Conservation (phyloP, 352 stramenopile species). For the Phytophthora lateralis region DNA sequence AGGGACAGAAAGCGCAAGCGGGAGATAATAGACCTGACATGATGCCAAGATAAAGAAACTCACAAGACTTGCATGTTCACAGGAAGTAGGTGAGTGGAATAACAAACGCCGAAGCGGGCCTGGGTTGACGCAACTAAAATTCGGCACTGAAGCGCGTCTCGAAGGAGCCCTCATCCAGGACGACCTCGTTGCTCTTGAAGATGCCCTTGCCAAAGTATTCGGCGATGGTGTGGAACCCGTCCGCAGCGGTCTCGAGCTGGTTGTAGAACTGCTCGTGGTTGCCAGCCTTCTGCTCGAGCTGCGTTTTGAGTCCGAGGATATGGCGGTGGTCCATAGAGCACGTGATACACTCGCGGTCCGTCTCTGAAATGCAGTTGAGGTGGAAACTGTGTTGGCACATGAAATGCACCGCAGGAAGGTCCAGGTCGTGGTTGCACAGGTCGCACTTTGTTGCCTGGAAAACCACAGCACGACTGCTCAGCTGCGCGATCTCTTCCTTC, state of each 20-base stretch:
- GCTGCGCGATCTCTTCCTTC: slow-evolving; percentile 86
- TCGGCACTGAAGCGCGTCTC: slow-evolving; percentile 86
- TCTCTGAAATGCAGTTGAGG: slow-evolving; percentile 91
- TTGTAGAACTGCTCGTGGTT: slow-evolving; percentile 95
- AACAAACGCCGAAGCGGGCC: slow-evolving; percentile 11
- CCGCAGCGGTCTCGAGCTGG: slow-evolving; percentile 86
- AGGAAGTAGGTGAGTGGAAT: slow-evolving; percentile 16
- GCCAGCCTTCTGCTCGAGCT: slow-evolving; percentile 85
- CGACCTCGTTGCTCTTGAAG: slow-evolving; percentile 82
- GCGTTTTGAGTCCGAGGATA: slow-evolving; percentile 86
- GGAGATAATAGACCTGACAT: slow-evolving; percentile 40
- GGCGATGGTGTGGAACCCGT: slow-evolving; percentile 90
- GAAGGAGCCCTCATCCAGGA: slow-evolving; percentile 68
- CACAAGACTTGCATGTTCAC: slow-evolving; percentile 14
- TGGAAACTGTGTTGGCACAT: slow-evolving; percentile 93
- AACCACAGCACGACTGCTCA: slow-evolving; percentile 86
- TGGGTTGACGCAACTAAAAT: slow-evolving; percentile 52
- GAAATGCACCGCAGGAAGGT: slow-evolving; percentile 92
- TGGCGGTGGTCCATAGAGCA: slow-evolving; percentile 88
- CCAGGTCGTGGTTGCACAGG: slow-evolving; percentile 88
- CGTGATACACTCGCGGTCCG: slow-evolving; percentile 88
- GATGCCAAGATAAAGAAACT: slow-evolving; percentile 7
- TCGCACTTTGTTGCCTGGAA: slow-evolving; percentile 93
- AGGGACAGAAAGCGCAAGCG: slow-evolving; percentile 20
- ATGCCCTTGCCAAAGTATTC: slow-evolving; percentile 94